Conservation (phyloP, 495 filamentous ascomycete species). For the Alectoria sarmentosa region DNA sequence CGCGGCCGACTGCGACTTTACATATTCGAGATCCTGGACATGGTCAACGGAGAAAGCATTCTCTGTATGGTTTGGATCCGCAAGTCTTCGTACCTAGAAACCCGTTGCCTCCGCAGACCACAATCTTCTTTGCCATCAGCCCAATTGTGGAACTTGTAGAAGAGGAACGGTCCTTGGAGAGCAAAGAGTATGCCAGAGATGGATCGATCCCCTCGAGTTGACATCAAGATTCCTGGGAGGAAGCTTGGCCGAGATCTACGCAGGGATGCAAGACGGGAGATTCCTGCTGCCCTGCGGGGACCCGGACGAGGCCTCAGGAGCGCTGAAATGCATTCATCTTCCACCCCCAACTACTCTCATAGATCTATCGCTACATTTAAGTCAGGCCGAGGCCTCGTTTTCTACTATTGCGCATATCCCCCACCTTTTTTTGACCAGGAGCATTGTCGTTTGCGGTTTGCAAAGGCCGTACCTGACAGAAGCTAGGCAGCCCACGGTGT, state of each 20-base stretch:
- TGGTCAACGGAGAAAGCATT: conserved; percentile 12
- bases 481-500: too few species aligned
- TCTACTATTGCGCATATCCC: neutral
- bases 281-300: too few species aligned
- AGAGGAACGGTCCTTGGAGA: neutral
- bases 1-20: conserved; percentile 70
- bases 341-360: too few species aligned
- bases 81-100: conserved; percentile 57
- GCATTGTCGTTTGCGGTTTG: neutral
- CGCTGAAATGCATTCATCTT: too few species aligned
- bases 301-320: too few species aligned
- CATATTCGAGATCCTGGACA: conserved; percentile 73
- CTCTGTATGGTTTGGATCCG: neutral
- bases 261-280: conserved; percentile 7
- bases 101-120: conserved; percentile 92
- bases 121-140: conserved; percentile 42
- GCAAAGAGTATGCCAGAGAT: neutral
- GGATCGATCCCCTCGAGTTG: neutral
- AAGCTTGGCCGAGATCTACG: conserved; percentile 15
- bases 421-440: neutral
- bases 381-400: neutral
- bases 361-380: neutral
- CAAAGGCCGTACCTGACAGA: neutral
- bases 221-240: conserved; percentile 7
- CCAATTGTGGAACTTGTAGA: neutral